Evolutionary conservation across 1,139 yeast genomes (phyloP).

Genomic region (Hyphopichia khmerensis): DNA sequence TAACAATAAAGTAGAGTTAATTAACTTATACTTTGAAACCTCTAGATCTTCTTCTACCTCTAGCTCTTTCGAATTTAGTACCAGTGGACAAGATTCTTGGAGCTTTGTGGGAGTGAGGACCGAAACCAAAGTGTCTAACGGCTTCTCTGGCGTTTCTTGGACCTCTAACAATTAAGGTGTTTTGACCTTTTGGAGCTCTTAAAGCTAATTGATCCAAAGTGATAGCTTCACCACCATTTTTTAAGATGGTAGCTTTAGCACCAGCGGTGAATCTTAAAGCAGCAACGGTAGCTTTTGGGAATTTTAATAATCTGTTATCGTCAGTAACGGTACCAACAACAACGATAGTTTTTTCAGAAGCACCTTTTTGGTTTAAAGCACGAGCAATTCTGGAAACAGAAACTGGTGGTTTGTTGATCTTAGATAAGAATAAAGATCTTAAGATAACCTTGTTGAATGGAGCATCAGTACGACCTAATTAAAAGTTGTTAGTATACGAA

Average conservation of each 20-base stretch:
- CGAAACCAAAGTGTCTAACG: constrained; percentile 99
- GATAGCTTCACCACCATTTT: constrained; percentile 99
- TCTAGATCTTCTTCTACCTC: constrained; percentile 99
- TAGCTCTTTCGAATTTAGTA: constrained; percentile 99
- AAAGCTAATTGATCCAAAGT: constrained; percentile 98
- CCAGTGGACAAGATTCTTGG: constrained; percentile 98
- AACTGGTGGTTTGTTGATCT: constrained; percentile 99
- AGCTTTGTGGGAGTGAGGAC: constrained; percentile 99
- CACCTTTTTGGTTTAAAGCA: constrained; percentile 80
- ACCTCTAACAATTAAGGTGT: constrained; percentile 97
- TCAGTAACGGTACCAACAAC: constrained; percentile 99
- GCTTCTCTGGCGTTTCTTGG: constrained; percentile 99
- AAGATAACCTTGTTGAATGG: constrained; percentile 97
- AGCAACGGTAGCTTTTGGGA: constrained; percentile 97
- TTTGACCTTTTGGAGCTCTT: constrained; percentile 99
- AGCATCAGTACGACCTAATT: constrained; percentile 93
- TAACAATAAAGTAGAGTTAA: constrained; percentile 9
- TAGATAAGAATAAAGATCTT: constrained; percentile 92
- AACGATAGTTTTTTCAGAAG: constrained; percentile 89
- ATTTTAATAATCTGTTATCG: constrained; percentile 88
- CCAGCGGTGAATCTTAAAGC: constrained; percentile 99
- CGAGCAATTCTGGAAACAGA: constrained; percentile 89
- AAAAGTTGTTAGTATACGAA: constrained; percentile 42
- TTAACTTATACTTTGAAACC: constrained; percentile 97
- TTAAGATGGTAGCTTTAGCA: constrained; percentile 95